These are phyloP conservation scores for Phycomyces blakesleeanus DNA, from an alignment of 192 early-diverging fungal species.

Conservation along the genomic window DNA sequence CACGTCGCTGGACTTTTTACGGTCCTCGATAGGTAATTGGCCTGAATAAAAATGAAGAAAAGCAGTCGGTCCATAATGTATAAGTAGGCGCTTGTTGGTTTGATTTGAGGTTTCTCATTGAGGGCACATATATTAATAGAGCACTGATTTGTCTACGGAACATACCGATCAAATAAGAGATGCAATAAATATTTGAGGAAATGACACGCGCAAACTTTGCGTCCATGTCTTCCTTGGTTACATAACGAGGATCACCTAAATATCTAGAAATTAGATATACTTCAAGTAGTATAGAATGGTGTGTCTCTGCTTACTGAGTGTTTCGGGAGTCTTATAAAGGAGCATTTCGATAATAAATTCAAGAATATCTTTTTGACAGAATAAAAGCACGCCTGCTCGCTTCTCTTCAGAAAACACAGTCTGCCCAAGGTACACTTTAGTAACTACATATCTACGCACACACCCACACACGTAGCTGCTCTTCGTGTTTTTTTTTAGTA, in stretches of 20 bases:
- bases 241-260: constrained; percentile 68
- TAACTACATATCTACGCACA: constrained; percentile 4
- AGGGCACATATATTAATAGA: no score
- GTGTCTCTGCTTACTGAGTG: constrained; percentile 57
- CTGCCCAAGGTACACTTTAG: constrained; percentile 37
- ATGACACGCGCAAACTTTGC: constrained; percentile 68
- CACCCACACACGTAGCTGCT: background rate
- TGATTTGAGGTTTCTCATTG: no score
- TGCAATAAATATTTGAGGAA: constrained; percentile 52
- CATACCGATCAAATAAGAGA: constrained; percentile 52
- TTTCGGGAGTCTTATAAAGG: constrained; percentile 74
- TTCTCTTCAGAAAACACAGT: constrained; percentile 80
- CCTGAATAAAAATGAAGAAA: constrained; percentile 1
- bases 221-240: constrained; percentile 70
- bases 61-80: no score
- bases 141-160: background rate
- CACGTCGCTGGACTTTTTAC: constrained; percentile 18
- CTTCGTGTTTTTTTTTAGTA: no score
- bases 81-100: no score
- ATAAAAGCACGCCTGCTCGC: constrained; percentile 66
- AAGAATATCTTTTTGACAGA: constrained; percentile 73
- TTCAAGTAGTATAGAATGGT: background rate
- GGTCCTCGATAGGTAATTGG: constrained; percentile 15
- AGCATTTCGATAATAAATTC: constrained; percentile 66
- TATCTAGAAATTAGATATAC: background rate